Conservation (phyloP, 768 basidiomycete species). For the Auricularia sp. region DNA sequence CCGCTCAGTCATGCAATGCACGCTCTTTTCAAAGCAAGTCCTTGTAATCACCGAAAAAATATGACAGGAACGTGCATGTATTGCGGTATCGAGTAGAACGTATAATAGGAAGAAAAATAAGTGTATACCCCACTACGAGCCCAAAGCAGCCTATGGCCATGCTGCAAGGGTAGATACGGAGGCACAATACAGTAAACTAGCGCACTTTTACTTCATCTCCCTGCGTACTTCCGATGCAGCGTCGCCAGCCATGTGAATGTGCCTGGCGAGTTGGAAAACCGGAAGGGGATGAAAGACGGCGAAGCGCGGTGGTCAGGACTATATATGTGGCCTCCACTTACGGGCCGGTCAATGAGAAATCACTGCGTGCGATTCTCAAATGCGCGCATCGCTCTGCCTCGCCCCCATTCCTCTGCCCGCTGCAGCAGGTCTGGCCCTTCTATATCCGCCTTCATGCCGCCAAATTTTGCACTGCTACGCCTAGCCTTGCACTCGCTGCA, state of each 20-base stretch:
- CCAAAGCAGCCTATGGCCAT: conserved; percentile 44
- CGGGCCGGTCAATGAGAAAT: no score
- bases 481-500: no score
- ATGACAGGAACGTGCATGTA: background rate
- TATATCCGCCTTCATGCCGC: no score
- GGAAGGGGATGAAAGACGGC: conserved; percentile 27
- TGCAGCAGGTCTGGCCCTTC: no score
- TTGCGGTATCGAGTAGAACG: background rate
- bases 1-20: no score
- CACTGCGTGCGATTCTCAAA: no score
- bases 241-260: conserved; percentile 28
- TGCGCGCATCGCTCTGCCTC: no score
- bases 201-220: conserved; percentile 83
- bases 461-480: no score
- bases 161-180: conserved; percentile 75
- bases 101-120: conserved; percentile 11
- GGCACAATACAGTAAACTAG: conserved; percentile 51
- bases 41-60: background rate
- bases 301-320: no score
- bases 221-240: conserved; percentile 56
- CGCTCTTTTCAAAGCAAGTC: no score
- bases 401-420: no score
- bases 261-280: conserved; percentile 36
- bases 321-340: no score
- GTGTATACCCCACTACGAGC: conserved; percentile 85